Conservation (phyloP, 2,329 filamentous ascomycete species). For the Ophiostoma sp. region DNA sequence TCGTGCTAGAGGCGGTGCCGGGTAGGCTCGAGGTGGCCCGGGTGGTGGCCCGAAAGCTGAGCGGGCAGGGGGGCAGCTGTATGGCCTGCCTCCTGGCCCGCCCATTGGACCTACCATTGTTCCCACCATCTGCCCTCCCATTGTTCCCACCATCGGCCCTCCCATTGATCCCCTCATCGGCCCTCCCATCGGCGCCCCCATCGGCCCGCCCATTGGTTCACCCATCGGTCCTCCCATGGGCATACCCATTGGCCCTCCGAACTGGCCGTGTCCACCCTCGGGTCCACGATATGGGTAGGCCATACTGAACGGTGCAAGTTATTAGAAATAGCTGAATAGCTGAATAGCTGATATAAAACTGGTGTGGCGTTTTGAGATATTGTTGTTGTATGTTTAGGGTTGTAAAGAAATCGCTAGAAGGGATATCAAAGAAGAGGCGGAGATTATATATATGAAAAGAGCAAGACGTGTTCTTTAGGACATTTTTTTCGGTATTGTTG, state of each 20-base stretch:
- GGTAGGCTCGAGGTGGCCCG: not conserved
- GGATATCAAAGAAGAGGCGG: not conserved
- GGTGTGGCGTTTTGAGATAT: not conserved
- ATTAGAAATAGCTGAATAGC: not conserved
- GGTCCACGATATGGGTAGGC: conserved; percentile 5
- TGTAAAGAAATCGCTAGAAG: not conserved
- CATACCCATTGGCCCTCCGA: not conserved
- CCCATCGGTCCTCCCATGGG: not conserved
- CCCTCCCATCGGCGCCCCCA: not conserved
- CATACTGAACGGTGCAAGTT: not conserved
- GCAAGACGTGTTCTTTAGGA: not conserved
- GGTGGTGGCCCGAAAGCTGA: conserved; percentile 1
- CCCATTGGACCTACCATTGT: not conserved
- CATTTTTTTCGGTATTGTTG: not conserved
- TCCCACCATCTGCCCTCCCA: not conserved
- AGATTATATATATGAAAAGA: not conserved
- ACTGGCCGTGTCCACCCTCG: not conserved
- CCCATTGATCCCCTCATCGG: not conserved
- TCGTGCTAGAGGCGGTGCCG: not conserved
- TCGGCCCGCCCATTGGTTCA: not conserved
- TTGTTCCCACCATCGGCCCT: not conserved
- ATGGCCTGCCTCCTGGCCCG: not conserved
- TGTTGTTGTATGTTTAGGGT: not conserved
- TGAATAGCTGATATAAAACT: not conserved
- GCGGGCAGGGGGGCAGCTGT: conserved; percentile 1